Conservation (phyloP, 116 monocot genomes). For the Phalaenopsis hybrid region DNA sequence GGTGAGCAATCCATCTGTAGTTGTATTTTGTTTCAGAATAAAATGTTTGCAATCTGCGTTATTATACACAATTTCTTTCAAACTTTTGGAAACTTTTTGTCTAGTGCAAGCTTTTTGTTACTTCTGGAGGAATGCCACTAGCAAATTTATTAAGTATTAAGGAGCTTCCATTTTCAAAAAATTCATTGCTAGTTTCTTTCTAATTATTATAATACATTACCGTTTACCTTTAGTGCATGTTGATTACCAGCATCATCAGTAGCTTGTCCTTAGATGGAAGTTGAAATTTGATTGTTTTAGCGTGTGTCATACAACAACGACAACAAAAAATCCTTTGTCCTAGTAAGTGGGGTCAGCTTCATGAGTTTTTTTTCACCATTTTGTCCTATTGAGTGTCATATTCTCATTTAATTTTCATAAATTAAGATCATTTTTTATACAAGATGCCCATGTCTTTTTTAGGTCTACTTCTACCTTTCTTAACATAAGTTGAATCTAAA, state of each 20-base stretch:
- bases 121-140: not conserved
- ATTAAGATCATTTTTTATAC: too few relatives aligned
- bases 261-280: not conserved
- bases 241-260: not conserved
- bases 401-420: too few relatives aligned
- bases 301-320: too few relatives aligned
- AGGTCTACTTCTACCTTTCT: too few relatives aligned
- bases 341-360: too few relatives aligned
- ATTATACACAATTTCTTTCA: not conserved
- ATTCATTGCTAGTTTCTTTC: not conserved
- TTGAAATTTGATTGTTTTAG: too few relatives aligned
- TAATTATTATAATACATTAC: not conserved
- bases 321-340: too few relatives aligned
- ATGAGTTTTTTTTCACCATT: too few relatives aligned
- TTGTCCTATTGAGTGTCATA: too few relatives aligned
- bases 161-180: not conserved
- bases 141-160: not conserved
- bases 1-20: not conserved
- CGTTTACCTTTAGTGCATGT: not conserved
- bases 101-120: not conserved
- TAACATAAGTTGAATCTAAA: too few relatives aligned
- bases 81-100: not conserved
- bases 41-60: not conserved
- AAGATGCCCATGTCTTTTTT: too few relatives aligned
- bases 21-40: not conserved